A percentile compares a stretch with the other conserved stretches of the same genome.
Evolutionary conservation across 1,284 basidiomycete genomes (phyloP).

Genomic region (Athelia sp.): DNA sequence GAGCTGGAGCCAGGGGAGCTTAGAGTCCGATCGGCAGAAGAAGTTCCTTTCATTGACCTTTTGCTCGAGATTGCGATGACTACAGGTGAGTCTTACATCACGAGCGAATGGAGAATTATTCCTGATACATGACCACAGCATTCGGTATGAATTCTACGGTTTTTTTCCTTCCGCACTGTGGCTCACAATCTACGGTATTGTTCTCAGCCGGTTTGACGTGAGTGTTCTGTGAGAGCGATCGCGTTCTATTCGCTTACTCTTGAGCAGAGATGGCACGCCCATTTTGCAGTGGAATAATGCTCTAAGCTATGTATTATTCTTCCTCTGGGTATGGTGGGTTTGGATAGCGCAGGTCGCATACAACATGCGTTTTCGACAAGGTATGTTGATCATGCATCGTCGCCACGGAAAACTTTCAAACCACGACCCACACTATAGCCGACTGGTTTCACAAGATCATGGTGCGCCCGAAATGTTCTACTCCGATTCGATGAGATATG

Average conservation of each 20-base stretch:
- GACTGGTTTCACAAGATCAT: background rate
- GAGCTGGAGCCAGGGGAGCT: background rate
- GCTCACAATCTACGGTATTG: too few species aligned
- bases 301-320: background rate
- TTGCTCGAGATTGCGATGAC: background rate
- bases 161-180: too few species aligned
- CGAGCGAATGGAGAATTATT: background rate
- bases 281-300: background rate
- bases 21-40: background rate
- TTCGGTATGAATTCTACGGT: too few species aligned
- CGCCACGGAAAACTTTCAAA: too few species aligned
- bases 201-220: slow-evolving; percentile 1
- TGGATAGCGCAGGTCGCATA: background rate
- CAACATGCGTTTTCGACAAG: background rate
- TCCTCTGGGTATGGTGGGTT: background rate
- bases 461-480: background rate
- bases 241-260: background rate
- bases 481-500: background rate
- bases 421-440: background rate
- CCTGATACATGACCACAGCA: background rate
- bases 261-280: background rate
- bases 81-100: background rate
- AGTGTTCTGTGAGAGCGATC: background rate
- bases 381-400: too few species aligned
- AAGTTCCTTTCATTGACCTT: background rate